Evolutionary conservation across 2,329 filamentous ascomycete genomes (phyloP).

Genomic region (Thielaviopsis musarum): DNA sequence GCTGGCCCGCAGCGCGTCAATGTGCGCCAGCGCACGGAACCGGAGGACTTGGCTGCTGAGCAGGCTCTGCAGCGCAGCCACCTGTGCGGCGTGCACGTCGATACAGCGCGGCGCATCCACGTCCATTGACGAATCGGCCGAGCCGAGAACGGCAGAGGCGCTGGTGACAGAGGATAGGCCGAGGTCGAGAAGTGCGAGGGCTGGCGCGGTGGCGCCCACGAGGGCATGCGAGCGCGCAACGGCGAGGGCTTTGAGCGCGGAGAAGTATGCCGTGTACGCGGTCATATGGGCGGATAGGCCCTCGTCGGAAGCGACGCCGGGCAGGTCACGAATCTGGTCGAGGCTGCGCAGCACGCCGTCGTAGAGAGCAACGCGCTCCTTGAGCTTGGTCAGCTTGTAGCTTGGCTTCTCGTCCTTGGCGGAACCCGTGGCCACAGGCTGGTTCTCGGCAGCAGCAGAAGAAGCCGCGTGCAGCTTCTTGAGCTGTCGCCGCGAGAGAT

Average conservation of each 20-base stretch:
- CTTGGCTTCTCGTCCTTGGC: slow-evolving; percentile 45
- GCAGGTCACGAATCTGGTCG: slow-evolving; percentile 74
- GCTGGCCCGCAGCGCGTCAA: slow-evolving; percentile 46
- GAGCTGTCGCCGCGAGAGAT: slow-evolving; percentile 28
- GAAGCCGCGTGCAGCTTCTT: slow-evolving; percentile 28
- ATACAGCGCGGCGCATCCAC: slow-evolving; percentile 43
- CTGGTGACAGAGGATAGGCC: slow-evolving; percentile 43
- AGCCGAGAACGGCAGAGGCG: slow-evolving; percentile 30
- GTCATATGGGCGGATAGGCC: slow-evolving; percentile 62
- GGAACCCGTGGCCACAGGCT: not conserved
- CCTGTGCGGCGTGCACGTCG: slow-evolving; percentile 43
- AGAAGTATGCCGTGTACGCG: slow-evolving; percentile 67
- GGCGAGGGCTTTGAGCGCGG: slow-evolving; percentile 71
- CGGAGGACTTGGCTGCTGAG: slow-evolving; percentile 60
- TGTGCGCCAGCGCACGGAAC: slow-evolving; percentile 70
- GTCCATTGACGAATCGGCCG: slow-evolving; percentile 17
- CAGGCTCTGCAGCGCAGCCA: slow-evolving; percentile 40
- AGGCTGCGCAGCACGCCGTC: slow-evolving; percentile 83
- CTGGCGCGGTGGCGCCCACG: slow-evolving; percentile 54
- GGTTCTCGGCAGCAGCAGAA: slow-evolving; percentile 23
- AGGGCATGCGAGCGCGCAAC: slow-evolving; percentile 74
- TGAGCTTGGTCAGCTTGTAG: slow-evolving; percentile 60
- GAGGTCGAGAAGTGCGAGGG: slow-evolving; percentile 68
- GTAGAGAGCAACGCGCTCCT: slow-evolving; percentile 78
- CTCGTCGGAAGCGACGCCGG: slow-evolving; percentile 74